Evolutionary conservation across 1,284 basidiomycete genomes (phyloP).

Genomic region (Ustilago bromivora): DNA sequence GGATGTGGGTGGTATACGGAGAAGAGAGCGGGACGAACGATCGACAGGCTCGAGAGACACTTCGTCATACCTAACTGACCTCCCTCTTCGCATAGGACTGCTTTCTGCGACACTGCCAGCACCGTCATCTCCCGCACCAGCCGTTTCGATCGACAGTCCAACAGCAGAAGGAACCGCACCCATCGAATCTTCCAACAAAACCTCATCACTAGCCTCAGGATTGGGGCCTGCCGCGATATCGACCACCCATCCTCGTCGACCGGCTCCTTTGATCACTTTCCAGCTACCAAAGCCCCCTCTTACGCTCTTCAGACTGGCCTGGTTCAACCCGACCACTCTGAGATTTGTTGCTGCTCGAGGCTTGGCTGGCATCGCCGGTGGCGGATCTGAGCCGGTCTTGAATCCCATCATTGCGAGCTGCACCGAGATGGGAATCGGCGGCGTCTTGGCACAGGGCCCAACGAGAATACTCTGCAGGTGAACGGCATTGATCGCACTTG

Average conservation of each 20-base stretch:
- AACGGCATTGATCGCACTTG: conserved; percentile 75
- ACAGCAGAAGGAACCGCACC: not conserved
- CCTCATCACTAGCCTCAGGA: conserved; percentile 59
- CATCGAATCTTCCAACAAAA: conserved; percentile 23
- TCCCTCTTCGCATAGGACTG: conserved; percentile 14
- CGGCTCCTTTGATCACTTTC: conserved; percentile 89
- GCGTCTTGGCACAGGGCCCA: conserved; percentile 67
- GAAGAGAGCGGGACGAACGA: conserved; percentile 27
- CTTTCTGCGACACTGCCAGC: not conserved
- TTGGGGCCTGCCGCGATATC: conserved; percentile 87
- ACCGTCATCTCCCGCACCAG: conserved; percentile 10
- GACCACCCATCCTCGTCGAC: conserved; percentile 94
- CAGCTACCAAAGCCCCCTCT: conserved; percentile 83
- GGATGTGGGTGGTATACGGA: conserved; percentile 17
- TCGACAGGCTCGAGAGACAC: conserved; percentile 8
- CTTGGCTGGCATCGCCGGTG: conserved; percentile 27
- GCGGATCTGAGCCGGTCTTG: conserved; percentile 67
- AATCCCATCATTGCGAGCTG: conserved; percentile 65
- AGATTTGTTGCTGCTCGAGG: conserved; percentile 75
- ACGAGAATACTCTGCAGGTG: conserved; percentile 72
- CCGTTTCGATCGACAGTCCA: not conserved
- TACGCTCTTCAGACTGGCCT: conserved; percentile 79
- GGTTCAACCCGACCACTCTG: conserved; percentile 87
- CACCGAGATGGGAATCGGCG: conserved; percentile 61
- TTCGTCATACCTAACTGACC: conserved; percentile 45